Evolutionary conservation across 208 protist species (phyloP), one percentile per base, ranked within the genome.

Genomic region (Wallacemonas collosoma): DNA sequence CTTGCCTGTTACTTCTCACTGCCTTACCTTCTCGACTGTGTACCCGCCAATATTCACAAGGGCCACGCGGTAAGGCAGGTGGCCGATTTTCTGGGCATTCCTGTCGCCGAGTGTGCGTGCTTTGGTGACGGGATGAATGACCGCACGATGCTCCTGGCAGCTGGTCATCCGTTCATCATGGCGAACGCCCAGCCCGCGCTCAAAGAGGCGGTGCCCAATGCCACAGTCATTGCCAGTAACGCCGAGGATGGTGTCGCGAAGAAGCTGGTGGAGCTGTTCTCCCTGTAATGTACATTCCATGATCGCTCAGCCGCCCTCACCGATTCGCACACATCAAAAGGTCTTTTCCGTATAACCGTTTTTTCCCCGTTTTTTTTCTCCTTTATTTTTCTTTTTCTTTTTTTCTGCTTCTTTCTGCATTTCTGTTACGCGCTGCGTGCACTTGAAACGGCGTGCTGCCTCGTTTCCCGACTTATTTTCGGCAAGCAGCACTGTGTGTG

Each of bases 221-320:
- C 64, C 14, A 78, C 87, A 57, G 63, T 89, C 2, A 88, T 93
- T 68, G 83, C 61, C 17, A 66, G 53, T 2, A 90, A 93, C 61
- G 72, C n/a, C 1, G 75, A 88, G 15, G 88, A 93, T 43, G 80
- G 81, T n/a, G 88, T 93, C 2, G 88, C 88, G 11, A 87, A 87
- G 69, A 93, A 91, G 75, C 69, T 93, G 38, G 71, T 81, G 11
- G 88, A 91, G 57, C 56, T 91, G 0, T 93, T 93, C 45, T 53
- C 60, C n/a, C 48, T 62, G 44, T 70, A 17, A 58, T 12, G 8
- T 26, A 26, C 26, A 26, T 26, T 0, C 26, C 26, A 26, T 26
- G 26, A 26, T 26, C 26, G 26, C 26, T 26, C 26, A 26, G 26
- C 26, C 26, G 26, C 26, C 26, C 26, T 26, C 26, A 26, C 26